Evolutionary conservation across 139 green algal genomes (phyloP).

Genomic region (Ettlia oleoabundans): DNA sequence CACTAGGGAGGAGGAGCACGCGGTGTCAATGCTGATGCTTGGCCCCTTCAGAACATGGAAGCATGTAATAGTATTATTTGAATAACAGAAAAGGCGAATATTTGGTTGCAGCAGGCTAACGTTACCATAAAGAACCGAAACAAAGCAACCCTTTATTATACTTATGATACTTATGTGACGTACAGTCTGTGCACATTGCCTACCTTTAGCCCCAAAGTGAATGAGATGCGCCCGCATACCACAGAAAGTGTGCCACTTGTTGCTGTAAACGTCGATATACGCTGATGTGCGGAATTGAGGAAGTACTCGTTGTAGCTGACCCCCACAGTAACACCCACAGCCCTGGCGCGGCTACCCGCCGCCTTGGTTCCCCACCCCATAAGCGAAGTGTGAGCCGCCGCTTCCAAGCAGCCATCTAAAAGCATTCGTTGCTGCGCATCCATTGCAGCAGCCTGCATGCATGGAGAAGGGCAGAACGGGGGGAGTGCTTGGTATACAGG

Average conservation of each 20-base stretch:
- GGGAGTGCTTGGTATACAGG: too few relatives aligned
- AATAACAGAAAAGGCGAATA: neutral
- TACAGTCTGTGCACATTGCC: too few relatives aligned
- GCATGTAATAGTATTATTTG: too few relatives aligned
- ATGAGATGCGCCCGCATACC: constrained; percentile 82
- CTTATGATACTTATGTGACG: too few relatives aligned
- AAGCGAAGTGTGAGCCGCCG: neutral
- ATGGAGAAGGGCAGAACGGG: neutral
- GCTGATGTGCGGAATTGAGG: constrained; percentile 22
- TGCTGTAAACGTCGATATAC: constrained; percentile 41
- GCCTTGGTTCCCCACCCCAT: neutral
- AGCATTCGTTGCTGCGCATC: constrained; percentile 84
- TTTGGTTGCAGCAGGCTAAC: too few relatives aligned
- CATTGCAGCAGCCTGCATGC: constrained; percentile 49
- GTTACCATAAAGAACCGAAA: too few relatives aligned
- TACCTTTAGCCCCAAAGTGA: constrained; percentile 72
- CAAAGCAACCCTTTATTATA: too few relatives aligned
- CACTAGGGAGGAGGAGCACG: constrained; percentile 81
- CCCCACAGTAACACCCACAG: constrained; percentile 7
- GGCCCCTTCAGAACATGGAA: constrained; percentile 53
- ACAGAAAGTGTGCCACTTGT: constrained; percentile 53
- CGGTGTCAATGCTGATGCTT: constrained; percentile 81
- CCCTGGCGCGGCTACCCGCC: neutral
- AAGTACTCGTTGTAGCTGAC: constrained; percentile 47
- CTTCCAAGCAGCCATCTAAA: constrained; percentile 55